Percentiles rank a stretch among this genome's conserved stretches.
Evolutionary conservation across 75 land plant species (phyloP).

Genomic region (Cunninghamia lanceolata): DNA sequence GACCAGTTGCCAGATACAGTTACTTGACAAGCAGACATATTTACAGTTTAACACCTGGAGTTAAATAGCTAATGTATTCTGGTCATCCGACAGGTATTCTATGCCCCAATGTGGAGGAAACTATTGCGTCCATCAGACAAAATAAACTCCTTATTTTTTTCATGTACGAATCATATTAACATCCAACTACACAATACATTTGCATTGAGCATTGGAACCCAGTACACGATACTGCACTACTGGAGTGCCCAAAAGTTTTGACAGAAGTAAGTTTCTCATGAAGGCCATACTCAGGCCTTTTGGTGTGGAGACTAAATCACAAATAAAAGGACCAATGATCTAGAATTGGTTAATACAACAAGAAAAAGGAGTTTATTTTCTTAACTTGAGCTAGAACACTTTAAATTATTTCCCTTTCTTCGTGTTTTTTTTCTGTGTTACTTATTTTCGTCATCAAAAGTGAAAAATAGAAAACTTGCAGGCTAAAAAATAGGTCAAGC

Average conservation of each 20-base stretch:
- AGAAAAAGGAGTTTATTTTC: not conserved
- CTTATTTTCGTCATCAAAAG: not conserved
- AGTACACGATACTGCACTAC: not conserved
- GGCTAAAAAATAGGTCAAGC: not conserved
- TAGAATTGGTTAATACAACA: not conserved
- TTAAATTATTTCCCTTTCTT: not conserved
- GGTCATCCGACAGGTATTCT: not conserved
- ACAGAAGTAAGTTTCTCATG: not conserved
- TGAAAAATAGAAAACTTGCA: not conserved
- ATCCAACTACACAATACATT: not conserved
- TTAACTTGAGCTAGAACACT: not conserved
- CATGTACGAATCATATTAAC: not conserved
- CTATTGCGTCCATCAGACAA: not conserved
- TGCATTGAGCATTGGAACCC: not conserved
- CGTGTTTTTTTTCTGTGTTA: not conserved
- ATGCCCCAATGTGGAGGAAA: not conserved
- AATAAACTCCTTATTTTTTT: not conserved
- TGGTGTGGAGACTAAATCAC: not conserved
- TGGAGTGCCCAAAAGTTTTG: not conserved
- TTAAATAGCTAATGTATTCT: not conserved
- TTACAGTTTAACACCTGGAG: not conserved
- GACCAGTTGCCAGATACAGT: not conserved
- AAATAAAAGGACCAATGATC: not conserved
- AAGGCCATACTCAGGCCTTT: not conserved
- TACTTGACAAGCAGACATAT: not conserved